These are phyloP conservation scores for Panaeolus papilionaceus DNA, from an alignment of 768 basidiomycete genomes.

Conservation along the genomic window DNA sequence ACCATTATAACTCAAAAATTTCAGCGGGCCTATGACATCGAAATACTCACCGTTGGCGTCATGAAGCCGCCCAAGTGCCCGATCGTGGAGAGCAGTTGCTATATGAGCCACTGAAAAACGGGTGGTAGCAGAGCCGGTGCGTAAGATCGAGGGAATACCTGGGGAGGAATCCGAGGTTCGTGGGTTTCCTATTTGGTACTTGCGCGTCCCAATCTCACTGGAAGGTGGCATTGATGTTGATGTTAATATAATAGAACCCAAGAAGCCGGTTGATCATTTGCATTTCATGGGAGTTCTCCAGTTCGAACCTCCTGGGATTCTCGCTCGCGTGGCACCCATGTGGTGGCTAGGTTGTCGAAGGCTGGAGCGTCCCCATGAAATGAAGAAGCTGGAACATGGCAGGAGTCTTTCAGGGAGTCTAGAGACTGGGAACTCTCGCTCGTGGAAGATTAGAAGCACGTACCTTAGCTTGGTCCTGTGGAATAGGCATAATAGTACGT, in stretches of 20 bases:
- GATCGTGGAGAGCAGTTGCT: background rate
- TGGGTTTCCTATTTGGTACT: background rate
- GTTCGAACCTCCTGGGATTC: constrained; percentile 2
- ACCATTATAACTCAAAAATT: background rate
- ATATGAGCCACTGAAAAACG: background rate
- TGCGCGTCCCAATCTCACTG: background rate
- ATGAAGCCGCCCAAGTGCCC: background rate
- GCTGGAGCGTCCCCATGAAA: background rate
- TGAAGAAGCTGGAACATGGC: background rate
- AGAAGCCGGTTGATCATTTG: constrained; percentile 5
- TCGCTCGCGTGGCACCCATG: constrained; percentile 14
- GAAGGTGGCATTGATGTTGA: background rate
- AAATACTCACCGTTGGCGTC: background rate
- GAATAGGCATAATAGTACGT: background rate
- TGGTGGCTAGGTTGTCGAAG: background rate
- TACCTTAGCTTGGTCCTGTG: background rate
- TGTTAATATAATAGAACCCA: constrained; percentile 11
- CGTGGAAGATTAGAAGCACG: background rate
- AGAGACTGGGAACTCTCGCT: background rate
- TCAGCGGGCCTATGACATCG: background rate
- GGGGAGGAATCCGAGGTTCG: background rate
- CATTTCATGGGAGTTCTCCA: constrained; percentile 9
- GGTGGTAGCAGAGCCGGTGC: background rate
- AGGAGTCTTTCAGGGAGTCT: background rate
- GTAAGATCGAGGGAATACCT: background rate